These are phyloP conservation scores for Kitagawia praeruptora DNA, from an alignment of 129 eudicot genomes.

Conservation along the genomic window DNA sequence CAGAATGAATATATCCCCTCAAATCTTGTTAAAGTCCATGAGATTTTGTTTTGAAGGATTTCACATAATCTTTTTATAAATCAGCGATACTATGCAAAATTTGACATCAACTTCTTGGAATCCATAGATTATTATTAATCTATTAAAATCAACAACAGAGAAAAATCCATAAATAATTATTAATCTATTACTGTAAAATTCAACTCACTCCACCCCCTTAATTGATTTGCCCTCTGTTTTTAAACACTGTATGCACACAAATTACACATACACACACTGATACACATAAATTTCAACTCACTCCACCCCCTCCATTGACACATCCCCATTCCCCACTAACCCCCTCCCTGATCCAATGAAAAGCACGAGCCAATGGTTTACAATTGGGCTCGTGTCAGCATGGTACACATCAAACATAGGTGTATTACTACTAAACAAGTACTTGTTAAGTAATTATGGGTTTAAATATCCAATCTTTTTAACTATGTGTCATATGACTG, in stretches of 20 bases:
- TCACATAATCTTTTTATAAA: too few species aligned
- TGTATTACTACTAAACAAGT: constrained; percentile 18
- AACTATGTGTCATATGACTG: constrained; percentile 23
- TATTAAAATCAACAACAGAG: too few species aligned
- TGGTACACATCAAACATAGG: constrained; percentile 27
- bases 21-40: too few species aligned
- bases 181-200: too few species aligned
- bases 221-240: too few species aligned
- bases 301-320: neutral
- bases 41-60: too few species aligned
- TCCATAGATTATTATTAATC: too few species aligned
- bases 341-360: constrained; percentile 10
- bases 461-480: constrained; percentile 23
- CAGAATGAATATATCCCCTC: too few species aligned
- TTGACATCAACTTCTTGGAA: too few species aligned
- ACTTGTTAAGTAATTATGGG: constrained; percentile 19
- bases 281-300: neutral
- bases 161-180: too few species aligned
- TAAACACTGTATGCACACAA: neutral
- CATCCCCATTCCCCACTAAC: neutral
- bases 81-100: too few species aligned
- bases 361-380: constrained; percentile 23
- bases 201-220: too few species aligned
- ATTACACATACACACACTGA: neutral
- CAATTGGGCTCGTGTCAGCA: constrained; percentile 24